Evolutionary conservation across 202 grass and related monocot genomes (phyloP).

Genomic region (Digitaria exilis): DNA sequence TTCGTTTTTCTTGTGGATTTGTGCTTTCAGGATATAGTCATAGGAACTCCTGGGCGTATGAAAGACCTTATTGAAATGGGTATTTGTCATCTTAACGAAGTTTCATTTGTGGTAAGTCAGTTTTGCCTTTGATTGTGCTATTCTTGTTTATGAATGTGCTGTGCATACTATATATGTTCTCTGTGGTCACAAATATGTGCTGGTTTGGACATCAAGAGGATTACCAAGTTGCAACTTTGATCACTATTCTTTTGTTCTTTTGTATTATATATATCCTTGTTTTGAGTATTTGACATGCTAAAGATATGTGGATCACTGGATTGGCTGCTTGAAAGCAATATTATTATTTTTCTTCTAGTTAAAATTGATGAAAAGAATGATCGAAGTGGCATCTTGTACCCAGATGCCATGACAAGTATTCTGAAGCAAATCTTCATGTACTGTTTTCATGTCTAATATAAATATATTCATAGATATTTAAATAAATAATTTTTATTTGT

Average conservation of each 20-base stretch:
- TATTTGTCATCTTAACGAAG: slow-evolving; percentile 74
- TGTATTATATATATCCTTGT: not conserved
- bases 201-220: not conserved
- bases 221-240: not conserved
- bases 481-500: too few relatives aligned
- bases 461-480: not conserved
- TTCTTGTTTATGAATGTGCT: slow-evolving; percentile 22
- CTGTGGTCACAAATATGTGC: not conserved
- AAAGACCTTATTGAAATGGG: slow-evolving; percentile 99
- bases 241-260: not conserved
- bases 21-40: slow-evolving; percentile 87
- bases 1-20: slow-evolving; percentile 19
- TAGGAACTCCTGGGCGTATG: slow-evolving; percentile 93
- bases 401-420: not conserved
- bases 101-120: slow-evolving; percentile 86
- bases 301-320: not conserved
- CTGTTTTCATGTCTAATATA: not conserved
- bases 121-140: slow-evolving; percentile 11
- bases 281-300: slow-evolving; percentile 9
- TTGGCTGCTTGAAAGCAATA: not conserved
- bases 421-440: too few relatives aligned
- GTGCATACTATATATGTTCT: not conserved
- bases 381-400: not conserved
- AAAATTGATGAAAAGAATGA: not conserved
- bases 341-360: not conserved